phyloP scores from a whole-genome alignment of 192 early-diverging fungal genomes.

The Coemansia sp. region DNA sequence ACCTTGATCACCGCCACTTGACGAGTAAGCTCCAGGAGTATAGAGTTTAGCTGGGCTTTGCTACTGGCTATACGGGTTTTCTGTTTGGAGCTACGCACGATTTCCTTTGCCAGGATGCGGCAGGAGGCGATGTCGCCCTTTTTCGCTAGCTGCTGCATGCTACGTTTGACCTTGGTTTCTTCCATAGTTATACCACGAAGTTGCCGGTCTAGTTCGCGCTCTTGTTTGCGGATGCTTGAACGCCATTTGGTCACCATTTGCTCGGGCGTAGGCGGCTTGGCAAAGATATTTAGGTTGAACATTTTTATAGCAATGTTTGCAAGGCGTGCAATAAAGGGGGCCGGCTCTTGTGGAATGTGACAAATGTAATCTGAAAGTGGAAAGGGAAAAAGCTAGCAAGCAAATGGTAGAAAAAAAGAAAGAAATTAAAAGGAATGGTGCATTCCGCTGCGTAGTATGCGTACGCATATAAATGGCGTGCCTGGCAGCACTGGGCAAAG shows the following conservation, averaged over 20 bases:
- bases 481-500: too few species aligned
- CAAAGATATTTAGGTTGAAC: slow-evolving; percentile 18
- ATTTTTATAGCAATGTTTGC: too few species aligned
- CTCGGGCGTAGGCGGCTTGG: slow-evolving; percentile 41
- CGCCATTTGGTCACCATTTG: slow-evolving; percentile 90
- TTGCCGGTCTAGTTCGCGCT: slow-evolving; percentile 84
- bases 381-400: too few species aligned
- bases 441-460: too few species aligned
- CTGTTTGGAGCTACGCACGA: slow-evolving; percentile 76
- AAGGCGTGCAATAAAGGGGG: too few species aligned
- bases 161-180: slow-evolving; percentile 74
- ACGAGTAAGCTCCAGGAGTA: slow-evolving; percentile 83
- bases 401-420: too few species aligned
- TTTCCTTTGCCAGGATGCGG: slow-evolving; percentile 76
- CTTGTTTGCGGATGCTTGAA: slow-evolving; percentile 71
- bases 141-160: slow-evolving; percentile 84
- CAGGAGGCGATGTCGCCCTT: slow-evolving; percentile 72
- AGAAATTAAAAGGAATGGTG: too few species aligned
- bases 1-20: slow-evolving; percentile 86
- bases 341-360: too few species aligned
- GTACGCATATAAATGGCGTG: too few species aligned
- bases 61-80: slow-evolving; percentile 76
- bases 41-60: slow-evolving; percentile 92
- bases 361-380: too few species aligned
- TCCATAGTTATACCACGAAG: slow-evolving; percentile 74